These are phyloP conservation scores for Cercophora scortea DNA, from an alignment of 495 filamentous ascomycete species.

Conservation along the genomic window DNA sequence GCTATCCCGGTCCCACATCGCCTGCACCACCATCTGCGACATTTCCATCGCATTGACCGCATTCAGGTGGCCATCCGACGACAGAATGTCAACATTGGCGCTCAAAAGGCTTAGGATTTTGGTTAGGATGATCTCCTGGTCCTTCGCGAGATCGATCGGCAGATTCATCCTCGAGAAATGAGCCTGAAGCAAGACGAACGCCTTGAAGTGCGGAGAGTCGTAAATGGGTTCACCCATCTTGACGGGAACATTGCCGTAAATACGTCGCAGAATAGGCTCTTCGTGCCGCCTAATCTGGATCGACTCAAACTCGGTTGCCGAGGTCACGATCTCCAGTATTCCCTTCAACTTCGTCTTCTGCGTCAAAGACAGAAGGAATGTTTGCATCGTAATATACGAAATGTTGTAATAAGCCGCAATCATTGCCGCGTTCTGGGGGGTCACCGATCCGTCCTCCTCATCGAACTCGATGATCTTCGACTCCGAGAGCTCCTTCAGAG, in stretches of 20 bases:
- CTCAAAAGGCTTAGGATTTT: conserved; percentile 84
- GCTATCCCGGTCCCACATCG: conserved; percentile 97
- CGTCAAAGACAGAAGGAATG: conserved; percentile 90
- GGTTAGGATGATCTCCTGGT: conserved; percentile 80
- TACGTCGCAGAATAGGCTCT: conserved; percentile 75
- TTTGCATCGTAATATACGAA: conserved; percentile 99
- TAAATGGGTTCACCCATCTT: conserved; percentile 83
- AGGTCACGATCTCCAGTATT: conserved; percentile 94
- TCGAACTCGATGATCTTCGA: conserved; percentile 96
- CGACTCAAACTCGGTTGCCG: conserved; percentile 91
- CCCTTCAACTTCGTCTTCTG: conserved; percentile 88
- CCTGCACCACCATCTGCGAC: conserved; percentile 98
- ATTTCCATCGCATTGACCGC: conserved; percentile 99
- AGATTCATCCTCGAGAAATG: conserved; percentile 97
- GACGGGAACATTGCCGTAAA: conserved; percentile 90
- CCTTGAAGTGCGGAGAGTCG: conserved; percentile 96
- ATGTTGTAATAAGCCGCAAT: conserved; percentile 99
- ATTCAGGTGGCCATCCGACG: conserved; percentile 91
- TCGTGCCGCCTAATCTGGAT: conserved; percentile 95
- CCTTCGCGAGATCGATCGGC: conserved; percentile 92
- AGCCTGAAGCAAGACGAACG: conserved; percentile 90
- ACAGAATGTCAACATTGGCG: conserved; percentile 90
- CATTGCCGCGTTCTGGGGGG: conserved; percentile 90
- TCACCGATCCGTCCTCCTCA: conserved; percentile 88
- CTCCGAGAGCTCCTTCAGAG: conserved; percentile 82